Conservation (phyloP, 2,329 filamentous ascomycete species). For the Onygenales sp. region DNA sequence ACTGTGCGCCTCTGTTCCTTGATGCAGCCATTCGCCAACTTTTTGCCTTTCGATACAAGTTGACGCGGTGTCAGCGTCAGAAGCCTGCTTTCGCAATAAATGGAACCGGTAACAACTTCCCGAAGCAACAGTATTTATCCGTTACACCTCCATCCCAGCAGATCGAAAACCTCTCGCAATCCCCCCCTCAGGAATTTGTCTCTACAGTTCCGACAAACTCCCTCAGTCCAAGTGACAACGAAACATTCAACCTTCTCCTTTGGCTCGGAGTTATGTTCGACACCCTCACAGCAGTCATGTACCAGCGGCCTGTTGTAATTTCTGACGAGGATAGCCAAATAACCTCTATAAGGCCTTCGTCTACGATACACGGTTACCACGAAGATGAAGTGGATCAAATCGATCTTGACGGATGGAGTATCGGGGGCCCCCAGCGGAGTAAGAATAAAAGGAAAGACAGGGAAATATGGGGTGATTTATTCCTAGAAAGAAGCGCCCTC, state of each 20-base stretch:
- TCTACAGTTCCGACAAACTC: not conserved
- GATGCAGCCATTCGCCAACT: slow-evolving; percentile 33
- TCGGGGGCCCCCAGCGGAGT: not conserved
- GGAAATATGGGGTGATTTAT: slow-evolving; percentile 33
- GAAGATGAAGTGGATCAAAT: not conserved
- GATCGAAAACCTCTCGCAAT: not conserved
- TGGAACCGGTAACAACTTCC: not conserved
- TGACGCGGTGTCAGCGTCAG: slow-evolving; percentile 11
- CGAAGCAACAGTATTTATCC: not conserved
- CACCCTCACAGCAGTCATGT: slow-evolving; percentile 47
- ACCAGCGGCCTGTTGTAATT: slow-evolving; percentile 36
- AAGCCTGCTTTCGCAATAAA: not conserved
- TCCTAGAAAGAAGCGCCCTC: slow-evolving; percentile 16
- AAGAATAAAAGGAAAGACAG: slow-evolving; percentile 7
- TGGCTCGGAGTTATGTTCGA: slow-evolving; percentile 54
- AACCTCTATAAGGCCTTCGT: slow-evolving; percentile 6
- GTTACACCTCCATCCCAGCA: not conserved
- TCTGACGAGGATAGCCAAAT: slow-evolving; percentile 39
- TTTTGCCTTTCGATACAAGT: slow-evolving; percentile 20
- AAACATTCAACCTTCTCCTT: slow-evolving; percentile 46
- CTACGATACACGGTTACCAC: not conserved
- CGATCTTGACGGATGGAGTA: not conserved
- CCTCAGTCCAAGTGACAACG: slow-evolving; percentile 27
- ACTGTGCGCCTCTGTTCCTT: slow-evolving; percentile 26
- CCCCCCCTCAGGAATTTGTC: not conserved